Percentiles rank a stretch among this genome's conserved stretches.
Evolutionary conservation across 257 asterid genomes (phyloP).

Genomic region (Petrea volubilis): DNA sequence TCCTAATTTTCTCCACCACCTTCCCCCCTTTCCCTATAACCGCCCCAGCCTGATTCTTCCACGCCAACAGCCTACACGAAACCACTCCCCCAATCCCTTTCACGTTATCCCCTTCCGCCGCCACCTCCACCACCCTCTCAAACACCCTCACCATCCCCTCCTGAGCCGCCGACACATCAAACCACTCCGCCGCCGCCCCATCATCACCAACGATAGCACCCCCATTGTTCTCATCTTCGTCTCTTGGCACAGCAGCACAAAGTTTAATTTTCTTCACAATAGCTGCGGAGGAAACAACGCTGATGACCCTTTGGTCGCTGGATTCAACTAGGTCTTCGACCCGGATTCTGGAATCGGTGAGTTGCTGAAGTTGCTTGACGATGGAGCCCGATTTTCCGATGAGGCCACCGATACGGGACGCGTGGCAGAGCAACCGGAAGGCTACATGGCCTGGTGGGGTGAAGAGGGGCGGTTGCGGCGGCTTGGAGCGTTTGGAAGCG

Average conservation of each 20-base stretch:
- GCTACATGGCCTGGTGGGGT: conserved; percentile 54
- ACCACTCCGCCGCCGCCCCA: conserved; percentile 17
- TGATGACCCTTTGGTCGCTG: conserved; percentile 52
- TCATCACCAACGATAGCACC: background rate
- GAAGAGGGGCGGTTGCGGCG: conserved; percentile 38
- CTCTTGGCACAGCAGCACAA: background rate
- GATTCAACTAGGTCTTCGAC: conserved; percentile 49
- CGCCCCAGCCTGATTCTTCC: conserved; percentile 60
- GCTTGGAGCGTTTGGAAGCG: conserved; percentile 25
- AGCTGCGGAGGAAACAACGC: conserved; percentile 47
- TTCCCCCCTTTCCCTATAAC: conserved; percentile 80
- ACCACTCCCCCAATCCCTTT: conserved; percentile 46
- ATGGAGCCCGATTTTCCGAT: conserved; percentile 76
- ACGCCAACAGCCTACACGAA: conserved; percentile 61
- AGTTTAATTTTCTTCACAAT: conserved; percentile 30
- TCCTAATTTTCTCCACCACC: conserved; percentile 67
- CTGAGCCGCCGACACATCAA: conserved; percentile 74
- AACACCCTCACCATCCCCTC: conserved; percentile 70
- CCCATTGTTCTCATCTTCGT: conserved; percentile 19
- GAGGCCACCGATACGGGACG: conserved; percentile 70
- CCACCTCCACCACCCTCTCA: conserved; percentile 73
- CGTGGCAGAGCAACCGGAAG: conserved; percentile 77
- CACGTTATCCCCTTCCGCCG: conserved; percentile 53
- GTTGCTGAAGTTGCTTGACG: conserved; percentile 64
- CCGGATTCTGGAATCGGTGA: conserved; percentile 56